Evolutionary conservation across 202 grass and related monocot species (phyloP).

Genomic region (Digitaria exilis): DNA sequence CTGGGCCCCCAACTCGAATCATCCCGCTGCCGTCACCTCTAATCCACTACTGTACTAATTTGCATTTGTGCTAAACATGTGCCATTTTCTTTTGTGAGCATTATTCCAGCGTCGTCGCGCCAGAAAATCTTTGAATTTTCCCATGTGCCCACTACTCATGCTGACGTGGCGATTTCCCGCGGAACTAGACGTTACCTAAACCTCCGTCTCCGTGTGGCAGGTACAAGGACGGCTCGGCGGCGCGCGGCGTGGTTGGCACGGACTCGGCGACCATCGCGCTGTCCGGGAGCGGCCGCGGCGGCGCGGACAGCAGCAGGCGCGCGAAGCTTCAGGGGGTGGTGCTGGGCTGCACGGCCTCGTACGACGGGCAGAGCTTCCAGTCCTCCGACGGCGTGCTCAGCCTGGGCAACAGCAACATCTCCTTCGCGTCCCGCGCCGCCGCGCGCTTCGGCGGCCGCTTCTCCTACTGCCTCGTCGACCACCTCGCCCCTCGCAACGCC

Average conservation of each 20-base stretch:
- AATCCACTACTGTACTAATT: not conserved
- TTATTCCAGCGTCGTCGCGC: not conserved
- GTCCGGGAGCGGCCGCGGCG: not conserved
- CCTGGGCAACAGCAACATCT: conserved; percentile 84
- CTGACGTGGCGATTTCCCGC: not conserved
- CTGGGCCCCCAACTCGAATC: not conserved
- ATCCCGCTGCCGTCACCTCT: not conserved
- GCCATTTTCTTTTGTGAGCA: no score
- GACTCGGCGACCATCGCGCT: conserved; percentile 77
- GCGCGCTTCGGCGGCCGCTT: conserved; percentile 72
- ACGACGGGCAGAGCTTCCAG: conserved; percentile 59
- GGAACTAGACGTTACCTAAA: conserved; percentile 12
- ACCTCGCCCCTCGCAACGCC: conserved; percentile 81
- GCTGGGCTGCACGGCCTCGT: conserved; percentile 73
- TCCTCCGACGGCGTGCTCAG: conserved; percentile 83
- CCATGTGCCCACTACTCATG: not conserved
- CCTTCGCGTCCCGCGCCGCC: conserved; percentile 74
- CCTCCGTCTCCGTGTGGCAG: conserved; percentile 52
- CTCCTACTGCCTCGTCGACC: conserved; percentile 98
- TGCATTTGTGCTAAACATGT: not conserved
- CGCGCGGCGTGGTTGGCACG: conserved; percentile 62
- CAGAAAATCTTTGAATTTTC: conserved; percentile 42
- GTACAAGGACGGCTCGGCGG: conserved; percentile 71
- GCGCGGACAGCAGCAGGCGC: not conserved
- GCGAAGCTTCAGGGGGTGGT: conserved; percentile 70